Evolutionary conservation across 1,284 basidiomycete genomes (phyloP), one percentile per base, ranked within the genome.

Genomic region (Tausonia pullulans): DNA sequence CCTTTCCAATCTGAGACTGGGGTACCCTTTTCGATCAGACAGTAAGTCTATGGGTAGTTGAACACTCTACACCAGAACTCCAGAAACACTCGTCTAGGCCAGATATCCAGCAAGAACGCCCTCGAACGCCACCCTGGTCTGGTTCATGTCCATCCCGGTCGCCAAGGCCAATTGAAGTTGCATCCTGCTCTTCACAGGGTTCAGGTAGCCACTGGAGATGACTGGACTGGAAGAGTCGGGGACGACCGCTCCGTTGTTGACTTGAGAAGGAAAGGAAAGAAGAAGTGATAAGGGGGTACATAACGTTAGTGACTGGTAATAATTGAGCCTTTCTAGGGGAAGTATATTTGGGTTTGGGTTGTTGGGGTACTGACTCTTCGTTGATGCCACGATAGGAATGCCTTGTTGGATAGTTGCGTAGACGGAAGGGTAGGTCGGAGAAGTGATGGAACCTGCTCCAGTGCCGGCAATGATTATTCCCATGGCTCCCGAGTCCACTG

Each of bases 381-480:
- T 65, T 5, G 67, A 60, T 41, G 60, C 66, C 4, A 69, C 67
- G 48, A 69, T 58, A 3, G 66, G 68, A 60, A 64, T 59, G 49
- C 68, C 68, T 48, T 66, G 58, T 7, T 55, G 56, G 45, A 67
- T 60, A 9, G 62, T 60, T 7, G 56, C 58, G 16, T 67, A 45
- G 55, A 69, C 62, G 44, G 61, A 61, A 16, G 65, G 65, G 43
- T 61, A 50, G 39, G 64, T 60, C 4, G 63, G 58, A 9, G 61
- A 55, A 9, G 59, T 65, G 16, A 60, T 62, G n/a, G 60, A 63
- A 27, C 69, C 72, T 4, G 69, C 69, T 39, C 72, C 72, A 10
- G 69, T 68, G 11, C 72, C 71, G 13, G 71, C 72, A 49, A 71
- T 68, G 16, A 74, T 67, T 52, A 74, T 66, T 2, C 72, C 73